These are phyloP conservation scores for Prunus yedoensis DNA, from an alignment of 331 rosid genomes.

Conservation along the genomic window DNA sequence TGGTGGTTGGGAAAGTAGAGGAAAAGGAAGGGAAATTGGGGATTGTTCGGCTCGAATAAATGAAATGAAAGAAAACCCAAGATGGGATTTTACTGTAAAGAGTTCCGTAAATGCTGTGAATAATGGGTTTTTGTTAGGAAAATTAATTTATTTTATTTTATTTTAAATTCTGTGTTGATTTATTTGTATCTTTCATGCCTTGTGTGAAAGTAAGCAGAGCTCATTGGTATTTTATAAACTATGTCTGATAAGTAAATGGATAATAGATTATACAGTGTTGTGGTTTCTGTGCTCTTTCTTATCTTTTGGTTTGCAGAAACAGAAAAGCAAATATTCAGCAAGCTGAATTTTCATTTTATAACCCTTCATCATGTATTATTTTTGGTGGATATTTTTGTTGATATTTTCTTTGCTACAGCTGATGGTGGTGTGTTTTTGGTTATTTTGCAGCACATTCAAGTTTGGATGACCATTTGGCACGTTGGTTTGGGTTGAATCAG, in stretches of 20 bases:
- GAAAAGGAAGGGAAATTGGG: background rate
- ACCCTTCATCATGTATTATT: background rate
- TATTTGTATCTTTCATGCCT: background rate
- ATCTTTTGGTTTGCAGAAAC: conserved; percentile 1
- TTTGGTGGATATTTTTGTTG: conserved; percentile 11
- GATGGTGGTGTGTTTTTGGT: background rate
- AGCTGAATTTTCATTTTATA: background rate
- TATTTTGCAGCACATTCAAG: conserved; percentile 78
- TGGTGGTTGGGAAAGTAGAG: background rate
- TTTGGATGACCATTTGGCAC: conserved; percentile 94
- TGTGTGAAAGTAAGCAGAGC: background rate
- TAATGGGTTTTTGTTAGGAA: background rate
- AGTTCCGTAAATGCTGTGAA: background rate
- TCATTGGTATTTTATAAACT: background rate
- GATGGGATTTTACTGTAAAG: background rate
- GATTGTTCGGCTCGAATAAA: background rate
- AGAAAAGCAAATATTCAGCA: background rate
- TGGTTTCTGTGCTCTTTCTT: background rate
- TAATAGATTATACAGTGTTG: background rate
- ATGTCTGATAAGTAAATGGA: background rate
- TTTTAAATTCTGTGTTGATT: background rate
- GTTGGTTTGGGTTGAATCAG: conserved; percentile 98
- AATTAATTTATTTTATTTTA: background rate
- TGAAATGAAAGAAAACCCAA: background rate
- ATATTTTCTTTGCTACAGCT: background rate